Percentiles rank a stretch among this genome's conserved stretches.
These are phyloP conservation scores for Protomyces inouyei DNA, from an alignment of 1,139 yeast genomes.

Conservation along the genomic window DNA sequence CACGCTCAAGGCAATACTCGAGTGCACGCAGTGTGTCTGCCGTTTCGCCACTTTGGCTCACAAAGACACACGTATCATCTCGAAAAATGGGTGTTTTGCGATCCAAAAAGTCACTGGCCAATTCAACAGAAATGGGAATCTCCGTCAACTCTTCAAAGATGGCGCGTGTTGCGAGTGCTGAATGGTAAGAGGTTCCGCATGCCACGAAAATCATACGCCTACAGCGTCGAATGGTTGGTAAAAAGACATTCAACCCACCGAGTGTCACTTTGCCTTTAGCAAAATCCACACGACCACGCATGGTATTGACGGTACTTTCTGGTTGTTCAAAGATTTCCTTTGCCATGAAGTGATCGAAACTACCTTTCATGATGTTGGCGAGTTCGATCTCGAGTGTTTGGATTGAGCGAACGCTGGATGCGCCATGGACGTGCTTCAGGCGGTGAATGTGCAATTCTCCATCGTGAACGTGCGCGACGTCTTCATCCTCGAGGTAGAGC, in stretches of 20 bases:
- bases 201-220: constrained; percentile 97
- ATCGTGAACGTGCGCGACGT: constrained; percentile 94
- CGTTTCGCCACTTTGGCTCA: constrained; percentile 98
- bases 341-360: constrained; percentile 94
- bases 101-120: constrained; percentile 96
- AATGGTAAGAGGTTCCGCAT: constrained; percentile 98
- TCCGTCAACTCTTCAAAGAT: constrained; percentile 95
- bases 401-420: constrained; percentile 87
- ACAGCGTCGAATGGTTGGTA: constrained; percentile 87
- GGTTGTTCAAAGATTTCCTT: constrained; percentile 99
- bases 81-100: constrained; percentile 93
- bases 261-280: constrained; percentile 69
- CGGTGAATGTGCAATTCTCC: constrained; percentile 99
- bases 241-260: constrained; percentile 84
- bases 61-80: constrained; percentile 96
- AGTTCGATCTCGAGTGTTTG: constrained; percentile 96
- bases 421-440: constrained; percentile 85
- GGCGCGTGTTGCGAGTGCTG: constrained; percentile 94
- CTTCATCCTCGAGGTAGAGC: constrained; percentile 93
- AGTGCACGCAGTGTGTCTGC: constrained; percentile 97
- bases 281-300: constrained; percentile 98
- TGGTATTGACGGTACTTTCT: constrained; percentile 93
- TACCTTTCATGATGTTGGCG: constrained; percentile 97
- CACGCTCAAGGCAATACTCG: constrained; percentile 93
- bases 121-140: constrained; percentile 91